A percentile compares a stretch with the other conserved stretches of the same genome.
phyloP scores from a whole-genome alignment of 176 grass and related monocot species.

The Avena sativa region DNA sequence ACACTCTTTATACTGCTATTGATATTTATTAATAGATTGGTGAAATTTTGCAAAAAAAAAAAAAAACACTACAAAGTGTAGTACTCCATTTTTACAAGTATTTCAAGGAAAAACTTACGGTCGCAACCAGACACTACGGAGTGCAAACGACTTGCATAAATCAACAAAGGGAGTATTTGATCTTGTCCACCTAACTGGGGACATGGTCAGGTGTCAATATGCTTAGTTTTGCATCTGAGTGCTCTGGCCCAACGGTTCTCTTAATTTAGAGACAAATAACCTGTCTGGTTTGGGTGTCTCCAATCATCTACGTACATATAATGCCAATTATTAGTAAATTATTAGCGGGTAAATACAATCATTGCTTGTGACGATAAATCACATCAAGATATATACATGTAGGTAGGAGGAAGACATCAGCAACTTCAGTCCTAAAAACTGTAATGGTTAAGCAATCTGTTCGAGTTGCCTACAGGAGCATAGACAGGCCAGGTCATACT shows the following conservation, averaged over 20 bases:
- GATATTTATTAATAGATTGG: neutral
- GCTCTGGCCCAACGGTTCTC: constrained; percentile 13
- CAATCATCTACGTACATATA: constrained; percentile 9
- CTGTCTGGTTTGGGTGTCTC: constrained; percentile 30
- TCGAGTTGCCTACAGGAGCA: neutral
- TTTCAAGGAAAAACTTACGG: neutral
- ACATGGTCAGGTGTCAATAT: constrained; percentile 35
- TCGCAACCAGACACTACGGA: neutral
- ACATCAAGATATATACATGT: neutral
- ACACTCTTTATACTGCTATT: too few relatives aligned
- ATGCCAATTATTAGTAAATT: neutral
- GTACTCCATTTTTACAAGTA: too few relatives aligned
- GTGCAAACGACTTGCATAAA: neutral
- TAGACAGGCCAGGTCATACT: neutral
- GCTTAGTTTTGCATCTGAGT: constrained; percentile 31
- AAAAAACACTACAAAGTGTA: neutral
- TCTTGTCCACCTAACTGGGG: constrained; percentile 21
- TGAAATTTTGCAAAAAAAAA: neutral
- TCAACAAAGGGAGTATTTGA: too few relatives aligned
- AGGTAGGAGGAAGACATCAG: constrained; percentile 18
- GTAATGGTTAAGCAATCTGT: neutral
- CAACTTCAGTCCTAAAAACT: neutral
- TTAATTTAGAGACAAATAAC: constrained; percentile 36
- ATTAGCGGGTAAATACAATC: constrained; percentile 38
- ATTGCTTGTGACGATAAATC: constrained; percentile 13